phyloP scores from a whole-genome alignment of 1,284 basidiomycete species.

The Moniliophthora roreri region DNA sequence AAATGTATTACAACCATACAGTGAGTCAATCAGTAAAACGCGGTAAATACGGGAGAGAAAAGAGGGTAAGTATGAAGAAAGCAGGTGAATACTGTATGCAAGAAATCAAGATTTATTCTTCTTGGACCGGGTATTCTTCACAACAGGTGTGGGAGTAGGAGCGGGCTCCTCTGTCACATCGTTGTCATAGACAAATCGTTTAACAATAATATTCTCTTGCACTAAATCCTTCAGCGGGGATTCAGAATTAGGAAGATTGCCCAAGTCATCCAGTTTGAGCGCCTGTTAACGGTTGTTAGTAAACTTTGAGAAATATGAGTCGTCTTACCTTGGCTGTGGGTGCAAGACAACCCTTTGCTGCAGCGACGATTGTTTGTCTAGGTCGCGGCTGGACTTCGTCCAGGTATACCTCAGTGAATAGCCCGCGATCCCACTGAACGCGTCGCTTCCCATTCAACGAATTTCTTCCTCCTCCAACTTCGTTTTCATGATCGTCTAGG shows the following conservation, averaged over 20 bases:
- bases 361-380: constrained; percentile 38
- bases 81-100: not conserved
- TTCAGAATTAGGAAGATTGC: constrained; percentile 68
- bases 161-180: constrained; percentile 49
- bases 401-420: constrained; percentile 60
- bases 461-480: constrained; percentile 30
- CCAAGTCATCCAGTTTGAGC: constrained; percentile 68
- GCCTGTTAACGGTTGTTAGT: constrained; percentile 40
- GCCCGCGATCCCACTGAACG: constrained; percentile 79
- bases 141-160: constrained; percentile 30
- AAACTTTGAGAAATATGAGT: constrained; percentile 1
- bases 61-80: not conserved
- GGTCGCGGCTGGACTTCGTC: constrained; percentile 57
- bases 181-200: constrained; percentile 82
- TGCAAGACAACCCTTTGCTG: constrained; percentile 65
- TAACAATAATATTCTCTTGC: constrained; percentile 68
- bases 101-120: constrained; percentile 25
- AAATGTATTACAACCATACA: too few relatives aligned
- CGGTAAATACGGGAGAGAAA: too few relatives aligned
- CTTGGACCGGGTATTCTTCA: constrained; percentile 52
- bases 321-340: constrained; percentile 59
- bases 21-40: too few relatives aligned
- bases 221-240: constrained; percentile 62
- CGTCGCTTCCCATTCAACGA: constrained; percentile 40
- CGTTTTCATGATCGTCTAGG: constrained; percentile 32